These are phyloP conservation scores for Amanita thiersii DNA, from an alignment of 768 basidiomycete species.

Conservation along the genomic window DNA sequence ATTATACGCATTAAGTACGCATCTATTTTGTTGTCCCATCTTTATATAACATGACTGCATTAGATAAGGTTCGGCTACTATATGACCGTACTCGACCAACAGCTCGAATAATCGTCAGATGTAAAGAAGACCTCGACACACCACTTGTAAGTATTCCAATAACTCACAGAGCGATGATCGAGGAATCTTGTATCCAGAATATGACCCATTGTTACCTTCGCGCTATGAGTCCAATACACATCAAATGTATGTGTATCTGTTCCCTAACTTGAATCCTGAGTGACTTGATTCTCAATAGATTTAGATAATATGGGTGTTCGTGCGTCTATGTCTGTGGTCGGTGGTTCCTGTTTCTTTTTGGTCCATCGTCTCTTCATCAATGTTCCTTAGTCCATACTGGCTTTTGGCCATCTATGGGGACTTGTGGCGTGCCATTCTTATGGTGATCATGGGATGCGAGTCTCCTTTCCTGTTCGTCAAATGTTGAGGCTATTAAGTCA, in stretches of 20 bases:
- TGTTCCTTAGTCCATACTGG: conserved; percentile 58
- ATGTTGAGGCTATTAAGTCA: conserved; percentile 76
- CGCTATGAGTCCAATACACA: conserved; percentile 84
- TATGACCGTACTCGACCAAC: conserved; percentile 70
- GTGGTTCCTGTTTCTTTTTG: conserved; percentile 15
- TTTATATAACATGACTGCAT: neutral
- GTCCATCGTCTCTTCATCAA: conserved; percentile 2
- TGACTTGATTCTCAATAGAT: conserved; percentile 29
- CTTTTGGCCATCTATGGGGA: conserved; percentile 76
- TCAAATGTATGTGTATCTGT: conserved; percentile 49
- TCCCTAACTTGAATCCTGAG: neutral
- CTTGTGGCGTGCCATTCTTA: conserved; percentile 75
- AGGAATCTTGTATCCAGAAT: conserved; percentile 32
- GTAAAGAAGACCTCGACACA: conserved; percentile 51
- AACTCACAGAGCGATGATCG: neutral
- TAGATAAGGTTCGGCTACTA: conserved; percentile 70
- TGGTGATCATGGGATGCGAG: conserved; percentile 71
- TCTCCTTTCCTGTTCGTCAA: conserved; percentile 78
- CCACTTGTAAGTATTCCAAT: conserved; percentile 44
- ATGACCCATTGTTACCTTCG: conserved; percentile 81
- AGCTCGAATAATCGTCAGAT: conserved; percentile 61
- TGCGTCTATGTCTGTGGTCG: conserved; percentile 79
- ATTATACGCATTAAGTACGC: conserved; percentile 59
- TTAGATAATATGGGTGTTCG: conserved; percentile 77
- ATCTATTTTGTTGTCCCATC: neutral